Conservation (phyloP, 2,329 filamentous ascomycete genomes). For the Grosmannia serpens region DNA sequence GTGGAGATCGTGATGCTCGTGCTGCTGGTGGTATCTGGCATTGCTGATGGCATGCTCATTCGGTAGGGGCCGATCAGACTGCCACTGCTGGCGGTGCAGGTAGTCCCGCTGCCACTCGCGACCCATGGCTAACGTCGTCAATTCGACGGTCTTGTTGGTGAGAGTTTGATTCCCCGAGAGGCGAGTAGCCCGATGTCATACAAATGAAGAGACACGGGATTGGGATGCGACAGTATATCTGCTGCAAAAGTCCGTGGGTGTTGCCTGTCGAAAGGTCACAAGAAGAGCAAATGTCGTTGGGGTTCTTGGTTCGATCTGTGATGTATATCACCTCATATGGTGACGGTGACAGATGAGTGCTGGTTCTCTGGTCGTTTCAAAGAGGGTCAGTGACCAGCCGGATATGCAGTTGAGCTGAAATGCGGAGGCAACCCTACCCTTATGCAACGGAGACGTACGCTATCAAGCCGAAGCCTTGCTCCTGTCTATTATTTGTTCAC, state of each 20-base stretch:
- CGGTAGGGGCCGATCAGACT: conserved; percentile 9
- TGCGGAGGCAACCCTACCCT: background rate
- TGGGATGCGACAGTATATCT: background rate
- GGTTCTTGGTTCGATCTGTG: background rate
- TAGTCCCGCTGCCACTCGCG: conserved; percentile 10
- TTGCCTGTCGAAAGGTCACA: background rate
- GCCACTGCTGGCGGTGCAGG: conserved; percentile 14
- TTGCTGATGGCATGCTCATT: conserved; percentile 8
- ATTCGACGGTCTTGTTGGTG: background rate
- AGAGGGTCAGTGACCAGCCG: background rate
- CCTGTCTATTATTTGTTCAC: background rate
- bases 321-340: background rate
- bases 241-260: background rate
- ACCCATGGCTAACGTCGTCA: conserved; percentile 9
- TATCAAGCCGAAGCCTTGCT: background rate
- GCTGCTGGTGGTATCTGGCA: conserved; percentile 11
- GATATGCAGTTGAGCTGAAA: background rate
- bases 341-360: background rate
- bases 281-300: background rate
- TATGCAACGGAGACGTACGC: background rate
- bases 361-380: background rate
- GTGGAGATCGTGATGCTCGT: conserved; percentile 4
- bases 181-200: background rate
- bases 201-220: background rate
- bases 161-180: background rate